Conservation (phyloP, 257 asterid genomes). For the Knoxia roxburghii region DNA sequence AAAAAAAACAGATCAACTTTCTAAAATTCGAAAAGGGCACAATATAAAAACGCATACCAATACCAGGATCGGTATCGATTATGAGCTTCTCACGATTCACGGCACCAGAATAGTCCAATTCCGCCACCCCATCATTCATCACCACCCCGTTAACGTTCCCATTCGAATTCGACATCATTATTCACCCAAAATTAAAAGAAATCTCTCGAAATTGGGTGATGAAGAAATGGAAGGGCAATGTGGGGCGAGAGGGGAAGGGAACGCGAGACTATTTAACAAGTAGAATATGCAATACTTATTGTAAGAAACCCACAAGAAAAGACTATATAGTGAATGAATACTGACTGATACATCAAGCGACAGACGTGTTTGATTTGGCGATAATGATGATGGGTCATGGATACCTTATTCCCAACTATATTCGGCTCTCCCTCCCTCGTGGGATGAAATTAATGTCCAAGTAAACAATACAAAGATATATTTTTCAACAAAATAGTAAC, state of each 20-base stretch:
- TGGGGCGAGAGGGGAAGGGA: not conserved
- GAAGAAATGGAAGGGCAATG: not conserved
- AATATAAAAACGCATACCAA: conserved; percentile 24
- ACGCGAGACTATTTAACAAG: not conserved
- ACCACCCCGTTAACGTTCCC: conserved; percentile 13
- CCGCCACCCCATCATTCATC: conserved; percentile 12
- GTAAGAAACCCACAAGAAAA: too few relatives aligned
- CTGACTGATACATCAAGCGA: too few relatives aligned
- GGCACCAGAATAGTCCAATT: conserved; percentile 11
- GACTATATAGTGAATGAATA: too few relatives aligned
- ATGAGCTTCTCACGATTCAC: conserved; percentile 25
- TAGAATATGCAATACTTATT: not conserved
- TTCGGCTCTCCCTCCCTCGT: too few relatives aligned
- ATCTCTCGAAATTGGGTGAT: not conserved
- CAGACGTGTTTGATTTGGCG: too few relatives aligned
- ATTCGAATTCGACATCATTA: conserved; percentile 15
- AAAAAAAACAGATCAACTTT: too few relatives aligned
- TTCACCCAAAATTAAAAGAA: conserved; percentile 1
- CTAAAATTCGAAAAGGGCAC: not conserved
- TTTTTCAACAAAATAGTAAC: too few relatives aligned
- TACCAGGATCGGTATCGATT: conserved; percentile 46
- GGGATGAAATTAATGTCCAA: too few relatives aligned
- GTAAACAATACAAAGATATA: too few relatives aligned
- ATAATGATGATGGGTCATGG: too few relatives aligned
- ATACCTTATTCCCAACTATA: too few relatives aligned